phyloP scores from a whole-genome alignment of 257 asterid species.

The Ajuga chamaepitys region DNA sequence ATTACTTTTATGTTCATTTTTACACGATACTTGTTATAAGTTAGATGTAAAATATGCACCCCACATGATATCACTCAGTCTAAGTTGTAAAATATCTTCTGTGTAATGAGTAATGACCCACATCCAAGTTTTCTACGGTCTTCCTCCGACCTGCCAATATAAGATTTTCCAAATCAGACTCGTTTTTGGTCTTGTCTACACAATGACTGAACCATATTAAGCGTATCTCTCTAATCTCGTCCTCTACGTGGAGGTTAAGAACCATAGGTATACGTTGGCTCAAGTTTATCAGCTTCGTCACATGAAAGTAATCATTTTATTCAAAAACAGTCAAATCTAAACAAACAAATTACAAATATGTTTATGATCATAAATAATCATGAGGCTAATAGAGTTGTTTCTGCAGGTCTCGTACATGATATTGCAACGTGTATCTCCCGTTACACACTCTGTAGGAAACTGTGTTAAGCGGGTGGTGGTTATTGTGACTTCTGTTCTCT shows the following conservation, averaged over 20 bases:
- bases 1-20: not conserved
- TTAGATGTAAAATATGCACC: not conserved
- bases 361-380: not conserved
- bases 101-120: no score
- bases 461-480: conserved; percentile 92
- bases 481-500: conserved; percentile 77
- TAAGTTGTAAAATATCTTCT: no score
- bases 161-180: no score
- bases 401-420: conserved; percentile 89
- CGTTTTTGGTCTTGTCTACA: no score
- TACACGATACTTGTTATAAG: not conserved
- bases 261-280: no score
- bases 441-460: conserved; percentile 93
- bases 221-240: no score
- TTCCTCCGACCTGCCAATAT: no score
- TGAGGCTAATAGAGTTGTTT: conserved; percentile 16
- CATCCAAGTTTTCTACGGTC: no score
- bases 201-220: no score
- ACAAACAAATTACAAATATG: not conserved
- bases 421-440: conserved; percentile 86
- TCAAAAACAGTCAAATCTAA: no score
- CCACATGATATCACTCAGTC: no score
- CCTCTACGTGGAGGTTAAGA: no score
- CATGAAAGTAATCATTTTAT: not conserved
- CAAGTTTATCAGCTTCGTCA: not conserved